Evolutionary conservation across 2,329 filamentous ascomycete genomes (phyloP).

Genomic region (Cryphonectria radicalis): DNA sequence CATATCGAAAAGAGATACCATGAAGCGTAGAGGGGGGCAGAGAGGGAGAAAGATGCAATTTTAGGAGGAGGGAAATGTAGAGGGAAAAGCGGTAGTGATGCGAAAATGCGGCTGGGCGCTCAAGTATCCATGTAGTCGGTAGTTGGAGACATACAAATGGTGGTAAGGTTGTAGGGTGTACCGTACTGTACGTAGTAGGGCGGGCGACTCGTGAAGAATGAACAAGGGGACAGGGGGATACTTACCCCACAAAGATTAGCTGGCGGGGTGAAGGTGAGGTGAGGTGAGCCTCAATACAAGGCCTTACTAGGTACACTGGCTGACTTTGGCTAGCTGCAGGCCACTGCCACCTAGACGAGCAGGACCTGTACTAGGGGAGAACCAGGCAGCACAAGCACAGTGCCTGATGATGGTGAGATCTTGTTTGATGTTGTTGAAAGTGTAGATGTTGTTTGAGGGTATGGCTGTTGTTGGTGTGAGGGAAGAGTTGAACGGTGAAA

Average conservation of each 20-base stretch:
- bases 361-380: not conserved
- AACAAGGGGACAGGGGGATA: not conserved
- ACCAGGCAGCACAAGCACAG: not conserved
- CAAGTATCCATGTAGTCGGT: conserved; percentile 2
- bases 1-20: not conserved
- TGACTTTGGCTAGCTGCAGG: conserved; percentile 7
- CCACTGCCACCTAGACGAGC: not conserved
- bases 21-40: not conserved
- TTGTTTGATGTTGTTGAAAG: not conserved
- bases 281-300: conserved; percentile 1
- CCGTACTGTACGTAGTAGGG: not conserved
- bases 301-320: not conserved
- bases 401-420: not conserved
- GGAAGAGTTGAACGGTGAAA: not conserved
- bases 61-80: not conserved
- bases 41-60: not conserved
- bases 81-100: not conserved
- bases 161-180: conserved; percentile 7
- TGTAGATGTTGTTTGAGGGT: not conserved
- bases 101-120: not conserved
- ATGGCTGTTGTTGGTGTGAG: not conserved
- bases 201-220: not conserved
- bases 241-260: conserved; percentile 16
- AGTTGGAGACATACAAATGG: conserved; percentile 2
- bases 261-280: conserved; percentile 1